A percentile compares a stretch with the other conserved stretches of the same genome.
Evolutionary conservation across 257 asterid species (phyloP).

Genomic region (Fraxinus pennsylvanica): DNA sequence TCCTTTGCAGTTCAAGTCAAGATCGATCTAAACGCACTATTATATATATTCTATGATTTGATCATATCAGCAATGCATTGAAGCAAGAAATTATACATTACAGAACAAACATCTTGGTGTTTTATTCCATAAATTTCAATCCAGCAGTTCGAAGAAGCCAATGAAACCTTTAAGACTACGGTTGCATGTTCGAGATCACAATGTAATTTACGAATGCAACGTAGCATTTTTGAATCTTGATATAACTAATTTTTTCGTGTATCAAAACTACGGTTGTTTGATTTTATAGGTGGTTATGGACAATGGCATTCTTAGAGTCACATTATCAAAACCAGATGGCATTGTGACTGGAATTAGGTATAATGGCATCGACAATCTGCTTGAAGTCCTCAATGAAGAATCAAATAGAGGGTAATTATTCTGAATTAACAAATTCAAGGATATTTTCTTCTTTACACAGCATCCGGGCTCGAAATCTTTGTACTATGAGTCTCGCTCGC

Average conservation of each 20-base stretch:
- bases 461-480: too few species aligned
- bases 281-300: slow-evolving; percentile 60
- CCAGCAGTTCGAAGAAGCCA: neutral
- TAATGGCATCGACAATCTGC: slow-evolving; percentile 67
- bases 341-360: slow-evolving; percentile 61
- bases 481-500: neutral
- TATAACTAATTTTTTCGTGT: neutral
- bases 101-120: neutral
- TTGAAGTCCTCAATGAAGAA: slow-evolving; percentile 62
- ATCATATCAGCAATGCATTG: too few species aligned
- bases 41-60: neutral
- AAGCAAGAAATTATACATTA: neutral
- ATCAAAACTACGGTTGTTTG: neutral
- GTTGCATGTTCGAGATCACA: slow-evolving; percentile 53
- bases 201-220: slow-evolving; percentile 33
- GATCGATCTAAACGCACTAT: neutral
- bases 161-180: slow-evolving; percentile 44
- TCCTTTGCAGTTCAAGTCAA: slow-evolving; percentile 1
- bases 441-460: neutral
- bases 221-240: neutral
- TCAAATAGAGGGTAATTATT: slow-evolving; percentile 63
- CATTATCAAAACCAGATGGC: slow-evolving; percentile 73
- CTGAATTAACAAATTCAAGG: neutral
- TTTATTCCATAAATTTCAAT: neutral
- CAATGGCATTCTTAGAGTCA: slow-evolving; percentile 66